Evolutionary conservation across 225 moss, liverwort and hornwort species (phyloP), one percentile per base, ranked within the genome.

Genomic region (Polytrichum formosum): DNA sequence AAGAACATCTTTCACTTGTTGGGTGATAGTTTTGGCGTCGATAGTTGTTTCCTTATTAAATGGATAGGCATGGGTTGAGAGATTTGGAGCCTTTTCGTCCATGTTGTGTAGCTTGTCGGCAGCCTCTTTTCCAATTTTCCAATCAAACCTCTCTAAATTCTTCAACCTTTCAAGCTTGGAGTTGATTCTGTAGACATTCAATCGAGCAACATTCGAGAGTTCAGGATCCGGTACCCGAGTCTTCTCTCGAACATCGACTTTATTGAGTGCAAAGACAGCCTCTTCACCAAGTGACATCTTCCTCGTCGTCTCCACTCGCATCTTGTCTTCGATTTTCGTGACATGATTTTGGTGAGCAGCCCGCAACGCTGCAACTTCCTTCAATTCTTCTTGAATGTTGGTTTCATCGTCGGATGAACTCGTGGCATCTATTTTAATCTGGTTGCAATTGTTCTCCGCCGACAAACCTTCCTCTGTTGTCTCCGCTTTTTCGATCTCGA

Each of bases 201-300:
- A 65, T 28, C 65, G 9, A 18, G 31, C 46, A 1, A 16, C 46
- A 46, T 46, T 46, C 4, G 5, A 28, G 56, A 27, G 28, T 16
- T 46, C 46, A 46, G 0, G 30, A 30, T 46, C 46, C 16, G 2
- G 13, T 0, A 46, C 3, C 13, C 13, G 4, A 4, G 46, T 1
- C 4, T 3, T 13, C 46, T 46, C 46, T 46, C 13, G 46, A 46
- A 46, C 46, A 46, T 16, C 13, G 46, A 4, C 70, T 70, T 30
- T 56, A 6, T 59, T 60, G 4, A 70, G 58, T 20, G 70, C 70
- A 70, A 70, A 71, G 35, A 71, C 60, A 9, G 62, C 71, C 10
- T 71, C 71, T 25, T 71, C 62, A 1, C 71, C 71, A n/a, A 23
- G 46, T 33, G 61, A 18, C 22, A 19, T 53, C 61, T 71, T 62